Evolutionary conservation across 176 grass and related monocot genomes (phyloP), one percentile per base, ranked within the genome.

Genomic region (Tuctoria greenei): DNA sequence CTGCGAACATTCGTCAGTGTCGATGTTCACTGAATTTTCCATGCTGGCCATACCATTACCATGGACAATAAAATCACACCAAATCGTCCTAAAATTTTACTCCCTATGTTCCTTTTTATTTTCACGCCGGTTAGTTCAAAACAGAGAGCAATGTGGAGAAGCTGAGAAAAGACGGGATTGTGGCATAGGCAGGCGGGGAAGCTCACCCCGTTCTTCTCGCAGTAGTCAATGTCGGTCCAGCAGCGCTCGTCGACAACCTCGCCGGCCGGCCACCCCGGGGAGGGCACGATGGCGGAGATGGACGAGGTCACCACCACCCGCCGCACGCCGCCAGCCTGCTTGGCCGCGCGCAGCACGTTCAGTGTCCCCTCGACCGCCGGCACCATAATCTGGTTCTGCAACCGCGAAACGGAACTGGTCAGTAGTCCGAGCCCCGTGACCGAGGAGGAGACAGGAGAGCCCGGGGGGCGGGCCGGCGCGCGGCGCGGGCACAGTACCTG

Each of bases 301-400:
- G 93, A 97, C 13, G 93, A 97, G 0, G 93, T 93, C 8, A 93
- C 52, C 61, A 97, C 93, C 39, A 93, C 93, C 38, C 90, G 83
- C 26, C 78, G 82, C 61, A 91, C 86, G 7, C 88, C 77, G 1
- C 68, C 81, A 20, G 72, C 44, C 0, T 93, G 85, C 77, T 85
- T 91, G 34, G 93, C 85, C 26, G 88, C 88, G 62, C 78, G 88
- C 35, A 97, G 88, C 38, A 91, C 88, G 83, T 93, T 93, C 28
- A 89, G 80, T 36, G 90, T 97, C 21, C 90, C 93, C 27, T 90
- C 92, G 27, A 97, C 86, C 4, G 93, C 93, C 38, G 90, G 93
- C 43, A 86, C 85, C 38, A 97, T 62, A 58, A 97, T 80, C 66
- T 97, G 79, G 51, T 49, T 79, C 93, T 91, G 87, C 65, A 49